Conservation (phyloP, 495 filamentous ascomycete genomes). For the Apiosordaria backusii region DNA sequence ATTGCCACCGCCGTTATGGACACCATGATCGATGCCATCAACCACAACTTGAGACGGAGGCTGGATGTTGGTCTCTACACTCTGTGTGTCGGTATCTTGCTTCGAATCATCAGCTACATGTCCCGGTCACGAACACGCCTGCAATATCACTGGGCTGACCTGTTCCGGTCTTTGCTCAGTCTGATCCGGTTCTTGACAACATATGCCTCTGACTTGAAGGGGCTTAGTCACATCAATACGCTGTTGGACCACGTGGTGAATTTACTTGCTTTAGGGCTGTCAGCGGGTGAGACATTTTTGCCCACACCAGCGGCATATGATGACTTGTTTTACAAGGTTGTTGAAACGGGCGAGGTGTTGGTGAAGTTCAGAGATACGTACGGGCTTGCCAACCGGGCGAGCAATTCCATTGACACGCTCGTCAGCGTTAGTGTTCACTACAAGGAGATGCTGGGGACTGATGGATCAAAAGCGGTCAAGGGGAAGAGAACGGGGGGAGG, state of each 20-base stretch:
- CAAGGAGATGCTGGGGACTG: slow-evolving; percentile 64
- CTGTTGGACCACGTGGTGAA: slow-evolving; percentile 73
- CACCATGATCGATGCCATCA: slow-evolving; percentile 82
- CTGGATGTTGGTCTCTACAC: slow-evolving; percentile 85
- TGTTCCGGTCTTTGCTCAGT: slow-evolving; percentile 86
- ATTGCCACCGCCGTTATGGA: slow-evolving; percentile 76
- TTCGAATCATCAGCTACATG: slow-evolving; percentile 78
- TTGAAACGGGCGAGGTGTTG: slow-evolving; percentile 83
- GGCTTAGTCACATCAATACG: slow-evolving; percentile 53
- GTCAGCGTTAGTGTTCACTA: slow-evolving; percentile 85
- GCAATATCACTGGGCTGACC: slow-evolving; percentile 89
- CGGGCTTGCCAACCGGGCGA: slow-evolving; percentile 47
- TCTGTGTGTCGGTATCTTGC: slow-evolving; percentile 70
- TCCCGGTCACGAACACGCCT: slow-evolving; percentile 73
- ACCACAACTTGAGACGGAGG: slow-evolving; percentile 84
- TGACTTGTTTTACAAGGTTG: slow-evolving; percentile 96
- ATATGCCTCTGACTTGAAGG: slow-evolving; percentile 71
- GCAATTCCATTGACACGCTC: slow-evolving; percentile 74
- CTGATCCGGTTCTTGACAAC: slow-evolving; percentile 88
- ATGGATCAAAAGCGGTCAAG: slow-evolving; percentile 39
- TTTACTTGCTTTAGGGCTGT: slow-evolving; percentile 82
- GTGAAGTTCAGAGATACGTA: slow-evolving; percentile 80
- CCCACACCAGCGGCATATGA: slow-evolving; percentile 86
- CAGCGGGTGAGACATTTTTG: slow-evolving; percentile 85
- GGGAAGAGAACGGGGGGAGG: slow-evolving; percentile 41